Conservation (phyloP, 768 basidiomycete genomes). For the Mycena crocata region DNA sequence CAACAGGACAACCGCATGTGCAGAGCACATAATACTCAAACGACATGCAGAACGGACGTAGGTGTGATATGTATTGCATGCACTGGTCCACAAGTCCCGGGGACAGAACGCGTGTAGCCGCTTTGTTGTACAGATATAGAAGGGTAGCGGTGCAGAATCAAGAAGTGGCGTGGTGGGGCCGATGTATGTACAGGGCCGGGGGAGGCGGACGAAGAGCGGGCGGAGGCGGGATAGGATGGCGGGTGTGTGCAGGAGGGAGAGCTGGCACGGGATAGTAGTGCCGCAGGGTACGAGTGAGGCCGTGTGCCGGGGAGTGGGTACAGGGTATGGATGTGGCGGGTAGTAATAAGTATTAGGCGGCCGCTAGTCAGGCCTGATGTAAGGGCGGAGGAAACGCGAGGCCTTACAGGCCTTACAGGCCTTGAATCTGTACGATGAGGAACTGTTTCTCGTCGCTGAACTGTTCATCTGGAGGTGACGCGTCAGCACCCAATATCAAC, state of each 20-base stretch:
- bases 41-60: background rate
- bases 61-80: background rate
- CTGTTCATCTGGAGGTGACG: constrained; percentile 81
- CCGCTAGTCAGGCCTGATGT: background rate
- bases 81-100: constrained; percentile 6
- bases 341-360: constrained; percentile 13
- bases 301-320: background rate
- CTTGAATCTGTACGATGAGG: constrained; percentile 91
- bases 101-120: background rate
- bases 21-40: no score
- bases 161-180: constrained; percentile 1
- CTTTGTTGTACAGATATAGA: constrained; percentile 20
- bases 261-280: background rate
- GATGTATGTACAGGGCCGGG: constrained; percentile 4
- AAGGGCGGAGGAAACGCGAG: background rate
- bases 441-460: constrained; percentile 98
- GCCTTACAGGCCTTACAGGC: constrained; percentile 64
- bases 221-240: background rate
- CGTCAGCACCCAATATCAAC: background rate
- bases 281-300: background rate
- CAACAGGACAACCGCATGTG: no score
- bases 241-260: background rate
- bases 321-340: constrained; percentile 10
- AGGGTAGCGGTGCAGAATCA: constrained; percentile 21
- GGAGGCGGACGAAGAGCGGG: background rate